Base-by-base conservation (phyloP, 169 alveolate genomes). In the Eimeria maxima region DNA sequence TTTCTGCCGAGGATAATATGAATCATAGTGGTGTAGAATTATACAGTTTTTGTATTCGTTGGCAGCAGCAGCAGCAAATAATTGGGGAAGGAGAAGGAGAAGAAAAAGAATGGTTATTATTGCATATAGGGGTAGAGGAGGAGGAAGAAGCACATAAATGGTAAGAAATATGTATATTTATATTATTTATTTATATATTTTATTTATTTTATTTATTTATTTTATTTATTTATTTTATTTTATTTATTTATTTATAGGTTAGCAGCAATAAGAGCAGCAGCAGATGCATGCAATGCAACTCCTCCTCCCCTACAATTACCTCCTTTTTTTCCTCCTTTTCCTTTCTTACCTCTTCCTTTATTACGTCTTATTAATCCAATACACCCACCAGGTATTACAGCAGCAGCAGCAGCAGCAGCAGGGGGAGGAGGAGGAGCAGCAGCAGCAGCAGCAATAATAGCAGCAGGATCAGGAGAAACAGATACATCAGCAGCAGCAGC, bases 11-110 rank as follows among this genome's bases (percentile, higher is more conserved):
- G 11, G 95, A 89, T 50, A 89, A 89, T 73, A 33, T 53, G 22
- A 74, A 44, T 55, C 69, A 24, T 22, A 89, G 95, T 73, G 95
- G 95, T 57, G n/a, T 67, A 53, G 95, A 67, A 8, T 27, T 89
- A 14, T 89, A 55, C 86, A 89, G 95, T 69, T 89, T 89, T 84
- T 65, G 84, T 11, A 55, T 89, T 33, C 87, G 95, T 29, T 89
- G 95, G 95, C 95, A 22, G 90, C 42, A 42, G 63, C 67, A n/a
- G 47, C 86, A 74, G 86, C 86, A 74, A 45, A 42, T 67, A 47
- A 45, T 16, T 7, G 92, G 53, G 5, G 92, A 57, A 50, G 92
- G 53, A 53, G 92, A 57, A 45, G 92, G 92, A n/a, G 95, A 89
- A 24, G 95, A 89, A 55, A 38, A 27, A 24, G 95, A 89, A 22